Conservation (phyloP, 2,329 filamentous ascomycete species). For the Shiraia bambusicola region DNA sequence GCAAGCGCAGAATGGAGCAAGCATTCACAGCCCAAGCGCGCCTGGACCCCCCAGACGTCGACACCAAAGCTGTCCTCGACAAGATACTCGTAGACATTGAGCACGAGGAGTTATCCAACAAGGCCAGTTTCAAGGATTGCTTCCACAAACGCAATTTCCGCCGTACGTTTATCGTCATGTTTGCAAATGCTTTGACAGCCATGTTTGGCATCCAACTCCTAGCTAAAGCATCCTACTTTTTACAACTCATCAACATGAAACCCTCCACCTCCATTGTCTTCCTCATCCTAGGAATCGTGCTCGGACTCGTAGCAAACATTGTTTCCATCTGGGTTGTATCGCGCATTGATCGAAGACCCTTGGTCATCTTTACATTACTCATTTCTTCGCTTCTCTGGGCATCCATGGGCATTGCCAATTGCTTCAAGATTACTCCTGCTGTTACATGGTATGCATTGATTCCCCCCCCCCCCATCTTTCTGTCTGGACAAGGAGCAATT, state of each 20-base stretch:
- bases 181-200: constrained; percentile 34
- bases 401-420: constrained; percentile 52
- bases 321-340: constrained; percentile 50
- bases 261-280: constrained; percentile 44
- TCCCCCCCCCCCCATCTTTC: neutral
- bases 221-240: constrained; percentile 40
- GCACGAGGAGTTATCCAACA: constrained; percentile 25
- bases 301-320: constrained; percentile 51
- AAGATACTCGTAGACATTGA: constrained; percentile 26
- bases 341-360: constrained; percentile 44
- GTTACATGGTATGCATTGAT: constrained; percentile 43
- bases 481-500: neutral
- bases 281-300: constrained; percentile 49
- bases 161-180: constrained; percentile 43
- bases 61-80: constrained; percentile 38
- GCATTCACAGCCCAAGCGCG: constrained; percentile 52
- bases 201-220: constrained; percentile 42
- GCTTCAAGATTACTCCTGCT: constrained; percentile 40
- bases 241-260: constrained; percentile 37
- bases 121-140: constrained; percentile 36
- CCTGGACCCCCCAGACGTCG: constrained; percentile 47
- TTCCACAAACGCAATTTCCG: constrained; percentile 40
- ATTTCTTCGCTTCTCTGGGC: constrained; percentile 46
- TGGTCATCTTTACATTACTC: constrained; percentile 43
- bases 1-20: constrained; percentile 43